Percentiles rank a stretch among this genome's conserved stretches.
Evolutionary conservation across 2,329 filamentous ascomycete species (phyloP).

Genomic region (Triangularia setosa): DNA sequence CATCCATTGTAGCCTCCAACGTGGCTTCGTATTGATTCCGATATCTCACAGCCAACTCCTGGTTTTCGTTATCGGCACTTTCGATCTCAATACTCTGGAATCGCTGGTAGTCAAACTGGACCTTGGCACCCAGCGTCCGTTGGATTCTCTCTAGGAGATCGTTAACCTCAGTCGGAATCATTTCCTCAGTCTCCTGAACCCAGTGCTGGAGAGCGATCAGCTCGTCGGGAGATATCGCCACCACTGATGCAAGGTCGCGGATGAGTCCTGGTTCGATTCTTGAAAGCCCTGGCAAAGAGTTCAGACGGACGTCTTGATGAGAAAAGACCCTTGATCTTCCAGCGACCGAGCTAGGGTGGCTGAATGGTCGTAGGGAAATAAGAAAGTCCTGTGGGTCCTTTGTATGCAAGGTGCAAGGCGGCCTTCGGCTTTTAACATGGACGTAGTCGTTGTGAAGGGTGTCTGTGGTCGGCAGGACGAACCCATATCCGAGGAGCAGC

Average conservation of each 20-base stretch:
- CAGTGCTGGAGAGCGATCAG: conserved; percentile 4
- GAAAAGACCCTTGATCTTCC: conserved; percentile 38
- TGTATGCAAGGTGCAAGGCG: conserved; percentile 13
- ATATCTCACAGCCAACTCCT: conserved; percentile 48
- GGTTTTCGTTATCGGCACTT: conserved; percentile 37
- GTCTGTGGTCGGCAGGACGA: conserved; percentile 47
- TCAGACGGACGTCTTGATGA: conserved; percentile 27
- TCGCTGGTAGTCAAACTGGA: conserved; percentile 37
- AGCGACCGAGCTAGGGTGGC: conserved; percentile 45
- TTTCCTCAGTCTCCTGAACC: conserved; percentile 28
- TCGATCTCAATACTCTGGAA: conserved; percentile 44
- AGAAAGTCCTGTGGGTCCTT: conserved; percentile 42
- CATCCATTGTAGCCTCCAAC: conserved; percentile 36
- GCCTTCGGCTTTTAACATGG: conserved; percentile 47
- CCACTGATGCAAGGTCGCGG: conserved; percentile 40
- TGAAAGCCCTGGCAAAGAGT: conserved; percentile 38
- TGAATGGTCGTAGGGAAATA: conserved; percentile 49
- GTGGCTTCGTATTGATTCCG: conserved; percentile 46
- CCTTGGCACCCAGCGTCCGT: conserved; percentile 35
- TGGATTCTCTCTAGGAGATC: conserved; percentile 34
- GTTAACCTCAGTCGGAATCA: conserved; percentile 22
- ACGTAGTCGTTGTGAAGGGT: conserved; percentile 57
- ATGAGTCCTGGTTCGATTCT: conserved; percentile 53
- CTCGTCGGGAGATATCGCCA: conserved; percentile 27
- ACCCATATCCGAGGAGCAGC: conserved; percentile 61